A percentile compares a stretch with the other conserved stretches of the same genome.
Evolutionary conservation across 2,329 filamentous ascomycete species (phyloP).

Genomic region (Cordyceps fumosorosea): DNA sequence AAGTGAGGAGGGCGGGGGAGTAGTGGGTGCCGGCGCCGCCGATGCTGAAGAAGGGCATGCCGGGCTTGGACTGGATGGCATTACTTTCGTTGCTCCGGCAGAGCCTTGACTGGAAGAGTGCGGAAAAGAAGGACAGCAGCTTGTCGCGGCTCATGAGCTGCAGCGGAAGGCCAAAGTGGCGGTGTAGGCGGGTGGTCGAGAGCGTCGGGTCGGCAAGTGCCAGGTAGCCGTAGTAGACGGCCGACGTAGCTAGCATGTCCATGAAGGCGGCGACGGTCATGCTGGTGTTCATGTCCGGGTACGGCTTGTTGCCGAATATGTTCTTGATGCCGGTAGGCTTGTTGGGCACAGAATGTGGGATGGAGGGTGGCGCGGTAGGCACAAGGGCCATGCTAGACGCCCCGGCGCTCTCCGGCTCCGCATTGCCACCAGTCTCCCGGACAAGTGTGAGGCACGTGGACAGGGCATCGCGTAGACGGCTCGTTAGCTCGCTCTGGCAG

Average conservation of each 20-base stretch:
- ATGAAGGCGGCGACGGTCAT: slow-evolving; percentile 13
- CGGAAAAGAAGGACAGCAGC: slow-evolving; percentile 15
- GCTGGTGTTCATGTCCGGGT: slow-evolving; percentile 7
- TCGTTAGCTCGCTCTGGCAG: slow-evolving; percentile 13
- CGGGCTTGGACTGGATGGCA: background rate
- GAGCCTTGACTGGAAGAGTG: slow-evolving; percentile 13
- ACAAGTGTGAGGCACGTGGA: slow-evolving; percentile 13
- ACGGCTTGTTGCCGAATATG: slow-evolving; percentile 8
- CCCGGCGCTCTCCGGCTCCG: background rate
- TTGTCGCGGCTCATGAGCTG: slow-evolving; percentile 13
- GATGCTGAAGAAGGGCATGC: slow-evolving; percentile 51
- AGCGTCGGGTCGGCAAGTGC: slow-evolving; percentile 14
- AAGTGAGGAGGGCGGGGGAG: background rate
- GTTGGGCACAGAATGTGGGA: background rate
- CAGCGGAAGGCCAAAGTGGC: slow-evolving; percentile 14
- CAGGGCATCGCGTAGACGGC: slow-evolving; percentile 15
- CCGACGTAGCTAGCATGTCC: slow-evolving; percentile 14
- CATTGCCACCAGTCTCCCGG: background rate
- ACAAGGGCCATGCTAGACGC: background rate
- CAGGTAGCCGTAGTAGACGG: slow-evolving; percentile 15
- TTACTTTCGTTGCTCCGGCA: background rate
- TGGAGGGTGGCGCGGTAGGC: background rate
- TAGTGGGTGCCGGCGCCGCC: slow-evolving; percentile 54
- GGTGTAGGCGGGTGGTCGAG: slow-evolving; percentile 7
- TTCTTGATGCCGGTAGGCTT: background rate